Conservation (phyloP, 345 rosid species). For the Arabidopsis suecica region DNA sequence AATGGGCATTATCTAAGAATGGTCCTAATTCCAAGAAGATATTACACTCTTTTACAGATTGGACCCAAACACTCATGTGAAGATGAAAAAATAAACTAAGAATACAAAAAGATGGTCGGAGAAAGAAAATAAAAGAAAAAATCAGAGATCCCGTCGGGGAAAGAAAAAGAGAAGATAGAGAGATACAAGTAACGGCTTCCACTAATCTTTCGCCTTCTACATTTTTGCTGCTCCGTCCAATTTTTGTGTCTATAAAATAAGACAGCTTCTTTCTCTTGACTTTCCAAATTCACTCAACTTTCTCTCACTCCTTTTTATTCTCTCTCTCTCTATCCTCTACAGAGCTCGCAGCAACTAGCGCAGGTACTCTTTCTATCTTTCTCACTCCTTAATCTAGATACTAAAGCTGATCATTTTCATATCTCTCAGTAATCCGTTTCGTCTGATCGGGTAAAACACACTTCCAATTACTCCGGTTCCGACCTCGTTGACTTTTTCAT, state of each 20-base stretch:
- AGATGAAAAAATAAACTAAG: too few relatives aligned
- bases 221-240: background rate
- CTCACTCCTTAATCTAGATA: constrained; percentile 4
- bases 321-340: constrained; percentile 27
- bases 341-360: constrained; percentile 13
- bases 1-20: background rate
- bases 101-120: constrained; percentile 21
- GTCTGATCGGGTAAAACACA: constrained; percentile 15
- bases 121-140: background rate
- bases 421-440: background rate
- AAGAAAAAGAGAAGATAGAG: background rate
- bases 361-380: constrained; percentile 31
- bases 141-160: background rate
- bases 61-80: background rate
- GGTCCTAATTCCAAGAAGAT: background rate
- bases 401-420: background rate
- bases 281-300: constrained; percentile 30
- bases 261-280: constrained; percentile 26
- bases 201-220: constrained; percentile 19
- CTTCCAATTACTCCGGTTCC: constrained; percentile 19
- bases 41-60: background rate
- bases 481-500: constrained; percentile 42
- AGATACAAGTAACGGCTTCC: constrained; percentile 18
- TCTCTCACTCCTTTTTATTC: background rate
- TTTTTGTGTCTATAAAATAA: constrained; percentile 23